Base-by-base conservation (phyloP, 257 asterid genomes). In the Solanum corneliomulleri region DNA sequence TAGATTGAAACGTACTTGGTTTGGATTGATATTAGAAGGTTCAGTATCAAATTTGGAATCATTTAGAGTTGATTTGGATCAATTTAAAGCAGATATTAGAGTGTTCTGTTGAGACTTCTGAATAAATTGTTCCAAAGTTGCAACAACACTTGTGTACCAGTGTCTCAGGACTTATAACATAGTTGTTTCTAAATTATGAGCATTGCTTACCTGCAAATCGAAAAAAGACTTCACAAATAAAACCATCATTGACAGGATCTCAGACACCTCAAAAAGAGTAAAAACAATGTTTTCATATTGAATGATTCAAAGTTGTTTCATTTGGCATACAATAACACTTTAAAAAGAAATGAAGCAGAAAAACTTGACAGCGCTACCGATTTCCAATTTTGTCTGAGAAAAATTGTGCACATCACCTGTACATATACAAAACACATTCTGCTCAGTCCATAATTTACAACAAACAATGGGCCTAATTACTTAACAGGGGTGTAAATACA, bases 361-460 rank as follows among this genome's bases (percentile, higher is more conserved):
- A 29, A 80, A 47, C 15, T 78, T 29, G 44, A 78, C 39, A 27
- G 27, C 2, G 29, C 68, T 80, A 47, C 21, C 66, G 29, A 80
- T 29, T 47, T 47, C 42, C 44, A 80, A 80, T 29, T 27, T 47
- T 80, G 85, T 80, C 68, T n/a, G 0, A 9, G 29, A 72, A 74
- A 49, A 74, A 27, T 85, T 69, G 72, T 8, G 56, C 66, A 74
- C 15, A 37, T 71, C 82, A 69, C 41, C 18, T 86, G 56, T 49
- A 86, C 85, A 86, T 80, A 29, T 16, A 45, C 84, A 25, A 8
- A 44, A 86, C 85, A 52, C 47, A 37, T 86, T 62, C 69, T 70
- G 64, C 58, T 87, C 74, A 87, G 78, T 75, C 76, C 39, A 86
- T 45, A 58, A 45, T 81, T 35, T 82, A 86, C 88, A 83, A 76